phyloP scores from a whole-genome alignment of 345 rosid genomes.

The Draba incana region DNA sequence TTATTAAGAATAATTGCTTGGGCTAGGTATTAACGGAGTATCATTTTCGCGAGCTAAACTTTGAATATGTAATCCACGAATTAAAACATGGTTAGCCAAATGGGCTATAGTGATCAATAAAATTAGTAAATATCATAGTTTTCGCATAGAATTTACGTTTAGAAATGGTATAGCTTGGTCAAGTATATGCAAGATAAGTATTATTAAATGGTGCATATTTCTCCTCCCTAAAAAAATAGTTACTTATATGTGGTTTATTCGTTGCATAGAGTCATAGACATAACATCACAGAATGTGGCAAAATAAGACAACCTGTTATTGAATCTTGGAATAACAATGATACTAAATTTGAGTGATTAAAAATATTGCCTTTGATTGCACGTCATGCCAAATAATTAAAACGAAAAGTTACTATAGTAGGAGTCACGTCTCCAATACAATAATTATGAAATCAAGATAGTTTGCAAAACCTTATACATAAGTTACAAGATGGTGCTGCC shows the following conservation, averaged over 20 bases:
- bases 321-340: conserved; percentile 8
- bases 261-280: conserved; percentile 30
- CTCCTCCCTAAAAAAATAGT: no score
- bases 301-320: neutral
- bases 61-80: no score
- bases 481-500: neutral
- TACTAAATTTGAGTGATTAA: conserved; percentile 16
- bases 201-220: no score
- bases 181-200: conserved; percentile 8
- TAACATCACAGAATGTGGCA: neutral
- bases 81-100: no score
- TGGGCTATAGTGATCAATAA: no score
- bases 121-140: no score
- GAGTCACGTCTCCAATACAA: conserved; percentile 38
- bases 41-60: no score
- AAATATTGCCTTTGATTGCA: conserved; percentile 27
- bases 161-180: neutral
- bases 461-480: neutral
- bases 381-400: conserved; percentile 29
- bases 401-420: conserved; percentile 16
- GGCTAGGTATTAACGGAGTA: no score
- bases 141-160: no score
- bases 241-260: conserved; percentile 16
- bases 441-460: conserved; percentile 12
- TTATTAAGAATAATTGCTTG: no score